phyloP scores from a whole-genome alignment of 2,329 filamentous ascomycete species.

The Cytospora mali region DNA sequence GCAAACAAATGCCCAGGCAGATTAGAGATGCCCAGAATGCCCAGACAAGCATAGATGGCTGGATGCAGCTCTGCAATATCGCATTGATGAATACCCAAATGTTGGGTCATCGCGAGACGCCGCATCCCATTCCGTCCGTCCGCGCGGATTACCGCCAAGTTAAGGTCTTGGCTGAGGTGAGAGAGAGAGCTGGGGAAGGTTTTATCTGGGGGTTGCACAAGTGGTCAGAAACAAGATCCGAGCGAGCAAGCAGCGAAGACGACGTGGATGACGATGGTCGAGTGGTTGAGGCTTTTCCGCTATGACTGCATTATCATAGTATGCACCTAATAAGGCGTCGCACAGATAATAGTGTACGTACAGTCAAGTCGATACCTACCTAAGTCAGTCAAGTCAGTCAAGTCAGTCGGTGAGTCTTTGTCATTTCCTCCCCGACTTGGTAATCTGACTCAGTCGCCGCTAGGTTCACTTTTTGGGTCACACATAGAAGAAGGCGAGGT shows the following conservation, averaged over 20 bases:
- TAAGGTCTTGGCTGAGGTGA: constrained; percentile 9
- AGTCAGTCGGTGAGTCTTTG: constrained; percentile 24
- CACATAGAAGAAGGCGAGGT: constrained; percentile 2
- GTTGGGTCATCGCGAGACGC: constrained; percentile 7
- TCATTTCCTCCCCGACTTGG: not conserved
- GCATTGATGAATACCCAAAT: not conserved
- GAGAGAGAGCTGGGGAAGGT: not conserved
- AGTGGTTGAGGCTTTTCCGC: not conserved
- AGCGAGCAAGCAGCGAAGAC: constrained; percentile 3
- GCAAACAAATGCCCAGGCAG: constrained; percentile 1
- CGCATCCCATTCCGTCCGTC: constrained; percentile 8
- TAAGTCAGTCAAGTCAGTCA: no score
- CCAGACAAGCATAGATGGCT: no score
- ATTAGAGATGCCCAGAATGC: no score
- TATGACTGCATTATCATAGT: constrained; percentile 3
- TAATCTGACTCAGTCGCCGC: constrained; percentile 24
- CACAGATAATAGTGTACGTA: no score
- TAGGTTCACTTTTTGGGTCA: constrained; percentile 2
- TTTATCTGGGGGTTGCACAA: not conserved
- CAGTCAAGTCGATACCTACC: no score
- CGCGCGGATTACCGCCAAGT: not conserved
- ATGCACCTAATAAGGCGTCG: no score
- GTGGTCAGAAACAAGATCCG: constrained; percentile 8
- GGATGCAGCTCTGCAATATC: constrained; percentile 13
- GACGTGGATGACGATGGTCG: not conserved